Percentiles rank a stretch among this genome's conserved stretches.
Evolutionary conservation across 306 rosid species (phyloP).

Genomic region (Vicia faba): DNA sequence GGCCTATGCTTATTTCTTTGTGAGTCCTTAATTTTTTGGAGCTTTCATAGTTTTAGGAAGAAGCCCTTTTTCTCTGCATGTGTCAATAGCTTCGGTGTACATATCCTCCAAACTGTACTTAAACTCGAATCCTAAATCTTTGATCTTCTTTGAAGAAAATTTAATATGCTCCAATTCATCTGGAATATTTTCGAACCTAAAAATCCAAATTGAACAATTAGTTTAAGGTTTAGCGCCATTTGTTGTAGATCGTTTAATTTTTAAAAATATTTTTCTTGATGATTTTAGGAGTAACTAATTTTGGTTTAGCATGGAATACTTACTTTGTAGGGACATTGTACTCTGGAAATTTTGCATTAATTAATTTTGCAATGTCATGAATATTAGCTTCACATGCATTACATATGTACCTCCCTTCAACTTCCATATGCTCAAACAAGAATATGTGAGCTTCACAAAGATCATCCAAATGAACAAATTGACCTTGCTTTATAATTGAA

Average conservation of each 20-base stretch:
- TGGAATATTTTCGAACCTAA: conserved; percentile 62
- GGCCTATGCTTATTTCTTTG: neutral
- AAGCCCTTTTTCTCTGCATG: conserved; percentile 67
- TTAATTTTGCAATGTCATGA: conserved; percentile 59
- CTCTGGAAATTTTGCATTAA: conserved; percentile 55
- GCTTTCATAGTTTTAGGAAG: conserved; percentile 34
- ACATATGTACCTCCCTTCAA: conserved; percentile 68
- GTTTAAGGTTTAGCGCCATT: too few relatives aligned
- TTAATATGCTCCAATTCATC: conserved; percentile 51
- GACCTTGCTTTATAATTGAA: conserved; percentile 65
- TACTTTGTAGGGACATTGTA: conserved; percentile 71
- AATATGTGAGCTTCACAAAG: conserved; percentile 67
- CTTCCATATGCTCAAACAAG: conserved; percentile 52
- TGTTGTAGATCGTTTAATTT: too few relatives aligned
- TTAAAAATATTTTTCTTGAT: neutral
- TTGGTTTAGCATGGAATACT: conserved; percentile 13
- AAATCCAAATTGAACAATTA: conserved; percentile 3
- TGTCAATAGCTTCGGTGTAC: conserved; percentile 60
- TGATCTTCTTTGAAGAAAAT: conserved; percentile 73
- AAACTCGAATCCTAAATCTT: conserved; percentile 63
- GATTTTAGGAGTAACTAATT: neutral
- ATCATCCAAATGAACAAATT: conserved; percentile 69
- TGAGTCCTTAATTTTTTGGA: neutral
- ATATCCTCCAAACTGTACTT: conserved; percentile 73
- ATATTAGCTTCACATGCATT: conserved; percentile 57